A percentile compares a stretch with the other conserved stretches of the same genome.
Conservation (phyloP, 192 early-diverging fungal genomes). For the Rhizophlyctis rosea region DNA sequence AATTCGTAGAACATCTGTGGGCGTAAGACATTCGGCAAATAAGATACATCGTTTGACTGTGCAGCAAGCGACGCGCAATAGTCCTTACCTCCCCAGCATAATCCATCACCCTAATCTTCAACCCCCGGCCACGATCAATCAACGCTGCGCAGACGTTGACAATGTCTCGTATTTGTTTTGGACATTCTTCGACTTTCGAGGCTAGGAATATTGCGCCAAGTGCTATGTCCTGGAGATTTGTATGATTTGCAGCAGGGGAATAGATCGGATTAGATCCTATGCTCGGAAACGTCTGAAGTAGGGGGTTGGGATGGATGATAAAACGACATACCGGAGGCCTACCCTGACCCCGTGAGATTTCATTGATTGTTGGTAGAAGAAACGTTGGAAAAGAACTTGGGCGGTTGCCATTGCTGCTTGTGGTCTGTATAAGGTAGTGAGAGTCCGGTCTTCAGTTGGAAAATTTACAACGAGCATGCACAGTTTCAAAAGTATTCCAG, state of each 20-base stretch:
- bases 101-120: conserved; percentile 1
- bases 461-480: conserved; percentile 31
- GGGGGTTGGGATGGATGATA: too few species aligned
- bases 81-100: conserved; percentile 21
- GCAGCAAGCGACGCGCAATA: too few species aligned
- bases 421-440: conserved; percentile 69
- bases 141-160: conserved; percentile 60
- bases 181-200: conserved; percentile 70
- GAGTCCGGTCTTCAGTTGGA: neutral
- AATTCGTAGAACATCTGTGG: conserved; percentile 64
- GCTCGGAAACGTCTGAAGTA: too few species aligned
- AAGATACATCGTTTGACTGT: too few species aligned
- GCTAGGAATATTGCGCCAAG: conserved; percentile 45
- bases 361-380: conserved; percentile 81
- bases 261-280: too few species aligned
- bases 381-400: conserved; percentile 89
- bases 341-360: conserved; percentile 68
- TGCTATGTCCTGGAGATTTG: conserved; percentile 40
- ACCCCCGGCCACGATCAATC: conserved; percentile 13
- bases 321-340: neutral
- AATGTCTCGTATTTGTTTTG: conserved; percentile 74
- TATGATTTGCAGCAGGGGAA: neutral
- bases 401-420: conserved; percentile 95
- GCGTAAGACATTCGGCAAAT: too few species aligned
- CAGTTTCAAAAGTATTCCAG: conserved; percentile 76